Base-by-base conservation (phyloP, 2,329 filamentous ascomycete species). In the Clonostachys chloroleuca region DNA sequence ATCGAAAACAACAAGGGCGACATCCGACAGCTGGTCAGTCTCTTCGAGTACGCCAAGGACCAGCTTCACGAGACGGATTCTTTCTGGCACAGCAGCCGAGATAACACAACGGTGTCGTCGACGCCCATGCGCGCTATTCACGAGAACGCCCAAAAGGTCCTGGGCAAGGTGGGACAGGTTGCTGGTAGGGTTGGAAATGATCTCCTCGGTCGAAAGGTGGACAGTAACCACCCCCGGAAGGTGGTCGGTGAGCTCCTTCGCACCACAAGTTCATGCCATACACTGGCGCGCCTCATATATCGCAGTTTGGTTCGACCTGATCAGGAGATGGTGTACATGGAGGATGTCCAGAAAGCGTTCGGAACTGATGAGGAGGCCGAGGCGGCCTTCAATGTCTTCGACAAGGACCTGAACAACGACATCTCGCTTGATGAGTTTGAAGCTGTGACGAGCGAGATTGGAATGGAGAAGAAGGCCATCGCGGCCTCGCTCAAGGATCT, bases 381-480 rank as follows among this genome's bases (percentile, higher is more conserved):
- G 46, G 87, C 87, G 4, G 92, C 92, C 1, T 96, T 97, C 59
- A 75, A 77, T 56, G 92, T 96, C 74, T 96, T 96, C 56, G 92
- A 97, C 69, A 95, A 94, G 61, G 92, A 97, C 58, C 82, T 96
- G 72, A 97, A 97, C 53, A 92, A 92, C 5, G 92, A 97, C 59
- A 95, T 96, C 44, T 95, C 89, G 1, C 91, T 96, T 81, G 90
- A 96, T 59, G 92, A 96, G 63, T 80, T 97, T 18, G 92, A 96
- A 65, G 83, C 89, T 18, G 91, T 95, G 20, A 95, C 90, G 66
- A 92, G 95, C 45, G 92, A 97, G 61, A 94, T 96, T 54, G 91
- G 92, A 35, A 82, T 92, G 14, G 92, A 97, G 70, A 88, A 92
- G 61, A 97, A 96, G 65, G 90, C 91, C 8, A 96, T 97, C 56